Conservation (phyloP, 2,329 filamentous ascomycete species). For the Myriosclerotinia curreyana region DNA sequence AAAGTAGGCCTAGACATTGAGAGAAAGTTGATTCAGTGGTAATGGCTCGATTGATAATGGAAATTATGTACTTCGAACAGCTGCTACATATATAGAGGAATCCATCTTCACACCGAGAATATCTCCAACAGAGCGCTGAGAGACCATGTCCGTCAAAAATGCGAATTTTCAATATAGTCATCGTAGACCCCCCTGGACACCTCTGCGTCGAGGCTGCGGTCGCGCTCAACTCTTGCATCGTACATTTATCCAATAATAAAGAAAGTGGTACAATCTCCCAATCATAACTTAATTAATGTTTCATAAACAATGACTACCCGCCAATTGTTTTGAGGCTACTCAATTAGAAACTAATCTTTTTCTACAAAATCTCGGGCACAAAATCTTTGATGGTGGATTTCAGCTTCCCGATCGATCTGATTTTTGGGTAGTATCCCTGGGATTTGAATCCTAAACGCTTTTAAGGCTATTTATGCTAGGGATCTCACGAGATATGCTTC, state of each 20-base stretch:
- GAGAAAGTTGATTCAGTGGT: conserved; percentile 6
- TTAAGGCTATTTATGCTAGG: conserved; percentile 15
- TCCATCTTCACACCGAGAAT: conserved; percentile 10
- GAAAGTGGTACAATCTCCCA: neutral
- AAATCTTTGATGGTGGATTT: neutral
- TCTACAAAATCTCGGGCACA: conserved; percentile 14
- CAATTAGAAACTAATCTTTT: neutral
- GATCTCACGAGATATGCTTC: conserved; percentile 15
- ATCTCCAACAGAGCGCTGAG: conserved; percentile 18
- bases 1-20: conserved; percentile 40
- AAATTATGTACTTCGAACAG: conserved; percentile 8
- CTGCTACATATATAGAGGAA: conserved; percentile 22
- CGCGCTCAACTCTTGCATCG: conserved; percentile 9
- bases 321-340: conserved; percentile 18
- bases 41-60: neutral
- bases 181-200: conserved; percentile 5
- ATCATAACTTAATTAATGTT: conserved; percentile 12
- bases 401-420: conserved; percentile 7
- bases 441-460: conserved; percentile 16
- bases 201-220: conserved; percentile 17
- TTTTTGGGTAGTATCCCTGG: conserved; percentile 22
- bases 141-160: conserved; percentile 13
- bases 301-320: conserved; percentile 16
- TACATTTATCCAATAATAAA: conserved; percentile 19
- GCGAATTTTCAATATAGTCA: conserved; percentile 10